Evolutionary conservation across 1,284 basidiomycete genomes (phyloP), one percentile per base, ranked within the genome.

Genomic region (Leccinum solheimii): DNA sequence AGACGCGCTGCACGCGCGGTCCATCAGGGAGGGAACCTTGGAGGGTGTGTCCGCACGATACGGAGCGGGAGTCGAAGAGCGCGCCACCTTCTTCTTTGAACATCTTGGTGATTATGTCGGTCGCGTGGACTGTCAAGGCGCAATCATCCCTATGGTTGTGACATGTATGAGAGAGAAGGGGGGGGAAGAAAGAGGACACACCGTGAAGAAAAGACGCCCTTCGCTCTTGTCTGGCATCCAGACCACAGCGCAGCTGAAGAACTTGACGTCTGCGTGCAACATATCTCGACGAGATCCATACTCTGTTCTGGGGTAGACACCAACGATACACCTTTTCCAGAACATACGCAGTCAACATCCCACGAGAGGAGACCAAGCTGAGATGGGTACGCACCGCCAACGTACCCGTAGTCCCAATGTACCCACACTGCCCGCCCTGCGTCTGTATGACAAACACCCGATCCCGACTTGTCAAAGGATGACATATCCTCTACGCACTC

Each of bases 301-400:
- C 96, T 95, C 3, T 81, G 80, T 77, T 99, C 97, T 0, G 97
- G 97, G 0, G 94, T 97, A 76, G 99, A 99, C 34, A 97, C 92
- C 56, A 98, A 79, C 64, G 89, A 89, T 1, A 96, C 97, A 34
- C 97, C 97, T 26, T 26, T 26, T 26, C 26, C 26, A 26, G 26
- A 6, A 26, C 26, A 26, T 26, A 26, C 26, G 26, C 26, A 26
- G 26, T 26, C 26, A 26, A 26, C 26, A 26, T 26, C 26, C 26
- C 26, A 6, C 26, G 26, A 26, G 26, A 26, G 26, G 26, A 26
- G 26, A 26, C 7, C 26, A 26, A 26, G 26, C 26, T 26, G 26
- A 26, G 5, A 26, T 26, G 26, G 26, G 26, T 26, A 26, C 26
- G 26, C 26, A 26, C 26, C 26, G 26, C 26, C 26, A 26, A 26